Evolutionary conservation across 2,329 filamentous ascomycete genomes (phyloP).

Genomic region (Curvularia verruculosa): DNA sequence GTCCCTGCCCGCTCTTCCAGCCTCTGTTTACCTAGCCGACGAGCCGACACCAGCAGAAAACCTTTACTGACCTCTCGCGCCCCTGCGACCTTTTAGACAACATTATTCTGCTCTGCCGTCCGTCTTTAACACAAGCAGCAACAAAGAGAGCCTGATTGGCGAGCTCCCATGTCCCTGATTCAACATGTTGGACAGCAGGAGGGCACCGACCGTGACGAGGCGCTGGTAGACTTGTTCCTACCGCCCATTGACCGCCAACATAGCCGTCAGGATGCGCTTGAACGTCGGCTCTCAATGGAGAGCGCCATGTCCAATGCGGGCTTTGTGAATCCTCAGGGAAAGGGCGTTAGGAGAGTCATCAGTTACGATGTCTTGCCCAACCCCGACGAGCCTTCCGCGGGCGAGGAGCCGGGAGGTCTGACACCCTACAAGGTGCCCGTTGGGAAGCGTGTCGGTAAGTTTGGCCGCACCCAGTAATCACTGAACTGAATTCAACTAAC

Average conservation of each 20-base stretch:
- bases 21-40: constrained; percentile 10
- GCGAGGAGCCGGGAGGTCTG: constrained; percentile 52
- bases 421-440: constrained; percentile 58
- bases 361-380: constrained; percentile 58
- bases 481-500: constrained; percentile 16
- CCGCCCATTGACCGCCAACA: constrained; percentile 42
- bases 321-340: constrained; percentile 29
- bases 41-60: constrained; percentile 6
- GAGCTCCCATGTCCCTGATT: constrained; percentile 55
- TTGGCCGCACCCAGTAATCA: constrained; percentile 16
- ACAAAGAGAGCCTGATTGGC: constrained; percentile 16
- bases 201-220: constrained; percentile 55
- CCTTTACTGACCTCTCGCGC: constrained; percentile 7
- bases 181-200: constrained; percentile 60
- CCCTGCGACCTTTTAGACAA: background rate
- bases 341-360: constrained; percentile 50
- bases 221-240: constrained; percentile 45
- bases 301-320: constrained; percentile 33
- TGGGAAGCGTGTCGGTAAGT: constrained; percentile 42
- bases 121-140: background rate
- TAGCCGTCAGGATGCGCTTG: constrained; percentile 37
- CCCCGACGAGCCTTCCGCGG: constrained; percentile 40
- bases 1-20: constrained; percentile 19
- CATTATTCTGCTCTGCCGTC: constrained; percentile 15
- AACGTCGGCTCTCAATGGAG: constrained; percentile 40